phyloP scores from a whole-genome alignment of 1,284 basidiomycete species.

The Tilletia caries region DNA sequence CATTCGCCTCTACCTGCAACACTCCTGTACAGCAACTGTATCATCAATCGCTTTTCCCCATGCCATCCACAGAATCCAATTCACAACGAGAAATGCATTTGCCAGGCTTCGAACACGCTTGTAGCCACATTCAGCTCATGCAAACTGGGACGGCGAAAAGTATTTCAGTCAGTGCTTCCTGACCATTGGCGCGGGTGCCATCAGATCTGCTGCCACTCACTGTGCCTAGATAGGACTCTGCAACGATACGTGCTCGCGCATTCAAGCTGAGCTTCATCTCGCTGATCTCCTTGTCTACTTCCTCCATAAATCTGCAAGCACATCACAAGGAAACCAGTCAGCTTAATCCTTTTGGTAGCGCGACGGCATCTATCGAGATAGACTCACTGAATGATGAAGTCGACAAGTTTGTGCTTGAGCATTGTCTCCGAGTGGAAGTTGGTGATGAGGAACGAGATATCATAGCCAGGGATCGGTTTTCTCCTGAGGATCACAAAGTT shows the following conservation, averaged over 20 bases:
- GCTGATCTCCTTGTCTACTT: constrained; percentile 87
- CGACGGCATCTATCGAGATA: neutral
- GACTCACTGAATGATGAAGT: constrained; percentile 91
- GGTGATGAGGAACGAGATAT: constrained; percentile 97
- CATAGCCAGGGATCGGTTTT: constrained; percentile 88
- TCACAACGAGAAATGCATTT: too few relatives aligned
- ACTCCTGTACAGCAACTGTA: too few relatives aligned
- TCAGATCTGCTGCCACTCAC: constrained; percentile 24
- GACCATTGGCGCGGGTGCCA: neutral
- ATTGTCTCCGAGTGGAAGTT: constrained; percentile 95
- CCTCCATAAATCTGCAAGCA: constrained; percentile 84
- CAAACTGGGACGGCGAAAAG: constrained; percentile 4
- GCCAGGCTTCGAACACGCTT: too few relatives aligned
- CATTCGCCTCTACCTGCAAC: too few relatives aligned
- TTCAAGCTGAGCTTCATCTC: constrained; percentile 73
- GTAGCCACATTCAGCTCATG: neutral
- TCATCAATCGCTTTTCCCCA: too few relatives aligned
- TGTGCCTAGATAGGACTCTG: constrained; percentile 62
- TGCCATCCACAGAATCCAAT: too few relatives aligned
- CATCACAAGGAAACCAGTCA: neutral
- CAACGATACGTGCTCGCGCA: constrained; percentile 92
- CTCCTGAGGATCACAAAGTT: constrained; percentile 91
- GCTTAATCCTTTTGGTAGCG: too few relatives aligned
- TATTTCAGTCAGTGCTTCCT: neutral
- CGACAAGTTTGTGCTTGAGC: constrained; percentile 98